Conservation (phyloP, 495 filamentous ascomycete species). For the Aspergillus nanangensis region DNA sequence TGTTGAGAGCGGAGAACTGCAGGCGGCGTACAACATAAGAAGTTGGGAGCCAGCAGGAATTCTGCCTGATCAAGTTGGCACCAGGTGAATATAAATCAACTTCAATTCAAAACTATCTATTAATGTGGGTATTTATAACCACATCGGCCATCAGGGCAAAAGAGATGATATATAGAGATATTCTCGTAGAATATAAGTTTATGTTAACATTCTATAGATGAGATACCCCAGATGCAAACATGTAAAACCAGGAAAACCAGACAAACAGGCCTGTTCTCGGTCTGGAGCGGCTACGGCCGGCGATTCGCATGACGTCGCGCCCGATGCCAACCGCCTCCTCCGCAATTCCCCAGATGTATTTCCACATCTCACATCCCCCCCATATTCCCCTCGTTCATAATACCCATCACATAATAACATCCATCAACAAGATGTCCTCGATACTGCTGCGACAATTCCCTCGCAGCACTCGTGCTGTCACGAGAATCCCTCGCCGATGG, state of each 20-base stretch:
- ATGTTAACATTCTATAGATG: too few species aligned
- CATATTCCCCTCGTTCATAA: background rate
- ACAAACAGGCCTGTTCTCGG: constrained; percentile 20
- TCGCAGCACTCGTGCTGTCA: background rate
- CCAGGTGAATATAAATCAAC: too few species aligned
- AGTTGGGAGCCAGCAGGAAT: too few species aligned
- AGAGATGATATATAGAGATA: too few species aligned
- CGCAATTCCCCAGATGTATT: constrained; percentile 24
- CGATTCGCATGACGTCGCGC: constrained; percentile 19
- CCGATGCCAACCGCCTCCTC: constrained; percentile 37
- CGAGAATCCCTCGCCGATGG: constrained; percentile 37
- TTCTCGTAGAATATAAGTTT: too few species aligned
- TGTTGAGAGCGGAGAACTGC: too few species aligned
- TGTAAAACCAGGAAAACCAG: background rate
- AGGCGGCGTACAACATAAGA: too few species aligned
- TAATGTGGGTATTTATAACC: too few species aligned
- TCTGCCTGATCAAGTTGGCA: too few species aligned
- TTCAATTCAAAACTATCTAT: too few species aligned
- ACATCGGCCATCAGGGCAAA: too few species aligned
- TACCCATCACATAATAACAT: background rate
- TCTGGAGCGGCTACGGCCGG: background rate
- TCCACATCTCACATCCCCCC: background rate
- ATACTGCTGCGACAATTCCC: constrained; percentile 11
- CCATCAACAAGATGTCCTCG: constrained; percentile 20
- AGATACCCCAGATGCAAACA: too few species aligned